These are phyloP conservation scores for Trichoderma gamsii DNA, from an alignment of 495 filamentous ascomycete species.

Conservation along the genomic window DNA sequence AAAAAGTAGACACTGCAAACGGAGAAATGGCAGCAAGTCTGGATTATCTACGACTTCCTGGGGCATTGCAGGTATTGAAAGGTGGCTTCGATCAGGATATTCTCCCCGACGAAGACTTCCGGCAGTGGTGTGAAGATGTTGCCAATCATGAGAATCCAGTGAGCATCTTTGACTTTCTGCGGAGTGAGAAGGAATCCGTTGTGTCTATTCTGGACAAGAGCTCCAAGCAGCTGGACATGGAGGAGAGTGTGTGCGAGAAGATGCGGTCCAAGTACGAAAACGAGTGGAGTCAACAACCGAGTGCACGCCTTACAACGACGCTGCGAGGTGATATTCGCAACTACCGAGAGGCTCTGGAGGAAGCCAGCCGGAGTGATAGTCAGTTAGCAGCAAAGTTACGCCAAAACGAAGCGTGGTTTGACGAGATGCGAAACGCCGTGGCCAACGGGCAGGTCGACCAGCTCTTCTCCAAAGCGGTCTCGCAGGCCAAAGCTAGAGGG, in stretches of 20 bases:
- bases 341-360: conserved; percentile 81
- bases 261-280: conserved; percentile 96
- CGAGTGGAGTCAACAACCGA: conserved; percentile 97
- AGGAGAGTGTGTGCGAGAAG: conserved; percentile 97
- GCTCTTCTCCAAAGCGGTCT: conserved; percentile 75
- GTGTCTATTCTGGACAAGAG: conserved; percentile 65
- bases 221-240: conserved; percentile 84
- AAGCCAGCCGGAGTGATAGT: conserved; percentile 80
- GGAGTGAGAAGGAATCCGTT: conserved; percentile 69
- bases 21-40: conserved; percentile 93
- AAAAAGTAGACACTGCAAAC: conserved; percentile 83
- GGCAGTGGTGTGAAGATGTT: conserved; percentile 87
- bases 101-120: conserved; percentile 82
- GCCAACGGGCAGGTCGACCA: conserved; percentile 84
- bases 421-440: conserved; percentile 89
- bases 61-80: conserved; percentile 83
- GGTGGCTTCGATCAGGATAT: conserved; percentile 88
- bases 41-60: conserved; percentile 87
- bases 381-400: conserved; percentile 79
- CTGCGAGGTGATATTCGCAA: conserved; percentile 78
- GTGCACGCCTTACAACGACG: conserved; percentile 78
- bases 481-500: conserved; percentile 54
- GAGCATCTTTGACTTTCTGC: conserved; percentile 69
- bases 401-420: conserved; percentile 79
- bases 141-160: conserved; percentile 68